Evolutionary conservation across 768 basidiomycete species (phyloP), one percentile per base, ranked within the genome.

Genomic region (Suillus luteus): DNA sequence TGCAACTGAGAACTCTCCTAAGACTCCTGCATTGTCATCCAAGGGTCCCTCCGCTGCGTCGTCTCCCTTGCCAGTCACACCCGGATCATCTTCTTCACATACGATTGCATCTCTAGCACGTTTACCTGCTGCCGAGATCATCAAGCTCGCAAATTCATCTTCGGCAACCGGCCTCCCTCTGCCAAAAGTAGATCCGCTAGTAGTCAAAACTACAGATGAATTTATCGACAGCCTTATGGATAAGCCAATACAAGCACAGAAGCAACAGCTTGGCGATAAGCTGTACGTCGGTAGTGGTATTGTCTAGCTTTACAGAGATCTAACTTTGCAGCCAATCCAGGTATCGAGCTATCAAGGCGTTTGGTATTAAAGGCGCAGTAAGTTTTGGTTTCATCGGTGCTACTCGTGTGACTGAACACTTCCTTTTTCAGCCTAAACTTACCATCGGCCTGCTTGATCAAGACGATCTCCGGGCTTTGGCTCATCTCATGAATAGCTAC

Each of bases 401-500:
- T 24, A 38, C 38, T 59, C 12, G 17, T 59, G 58, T 15, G 17
- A 63, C 19, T 43, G 11, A 41, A 38, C 60, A 24, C 31, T 62
- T 41, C 67, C 65, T 55, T 60, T 67, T 41, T 17, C 68, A 92
- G 87, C 91, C 93, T 58, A 95, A 95, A 73, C 78, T 93, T 66
- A 95, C 94, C 1, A 92, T 97, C 68, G 79, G 84, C 5, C 82
- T 95, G 10, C 78, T 96, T 65, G 93, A 96, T 70, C 83, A 89
- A 68, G 95, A 95, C 64, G 94, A 96, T 70, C 82, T 96, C 27
- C 85, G 90, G 49, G 81, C 92, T 5, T 83, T 96, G 55, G 90
- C 92, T 7, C 92, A 93, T 73, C 82, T 96, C 49, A 88, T 93
- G 88, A 91, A 93, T 74, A 91, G 91, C 72, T 95, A 92, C 74